phyloP scores from a whole-genome alignment of 441 rosid species.

The Francoa sonchifolia region DNA sequence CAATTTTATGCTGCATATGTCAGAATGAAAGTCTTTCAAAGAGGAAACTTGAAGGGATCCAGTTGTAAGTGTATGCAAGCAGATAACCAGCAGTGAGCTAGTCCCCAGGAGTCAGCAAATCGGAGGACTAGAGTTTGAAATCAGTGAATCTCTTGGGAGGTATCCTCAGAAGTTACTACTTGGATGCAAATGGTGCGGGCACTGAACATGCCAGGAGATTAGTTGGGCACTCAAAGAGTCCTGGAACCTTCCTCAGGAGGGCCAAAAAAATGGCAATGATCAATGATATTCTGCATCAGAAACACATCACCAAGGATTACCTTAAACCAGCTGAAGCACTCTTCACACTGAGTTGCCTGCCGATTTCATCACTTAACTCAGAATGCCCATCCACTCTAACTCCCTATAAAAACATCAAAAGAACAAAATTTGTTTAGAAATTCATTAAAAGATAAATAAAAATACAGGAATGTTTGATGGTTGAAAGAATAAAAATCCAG shows the following conservation, averaged over 20 bases:
- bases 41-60: not conserved
- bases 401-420: constrained; percentile 30
- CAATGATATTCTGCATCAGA: too few species aligned
- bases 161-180: too few species aligned
- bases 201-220: too few species aligned
- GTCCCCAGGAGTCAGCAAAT: too few species aligned
- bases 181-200: too few species aligned
- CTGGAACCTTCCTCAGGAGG: too few species aligned
- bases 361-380: constrained; percentile 39
- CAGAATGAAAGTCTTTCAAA: not conserved
- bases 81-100: too few species aligned
- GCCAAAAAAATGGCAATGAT: too few species aligned
- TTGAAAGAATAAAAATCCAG: not conserved
- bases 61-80: too few species aligned
- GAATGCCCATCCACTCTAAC: constrained; percentile 58
- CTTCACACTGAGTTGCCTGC: constrained; percentile 54
- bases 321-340: constrained; percentile 65
- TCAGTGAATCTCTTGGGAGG: too few species aligned
- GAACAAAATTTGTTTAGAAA: not conserved
- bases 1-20: not conserved
- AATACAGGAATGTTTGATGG: not conserved
- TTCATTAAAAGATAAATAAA: not conserved
- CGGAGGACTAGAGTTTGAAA: too few species aligned
- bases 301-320: constrained; percentile 21
- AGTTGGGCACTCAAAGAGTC: too few species aligned